These are phyloP conservation scores for Gracilaria domingensis DNA, from an alignment of 23 red algal genomes.

Conservation along the genomic window DNA sequence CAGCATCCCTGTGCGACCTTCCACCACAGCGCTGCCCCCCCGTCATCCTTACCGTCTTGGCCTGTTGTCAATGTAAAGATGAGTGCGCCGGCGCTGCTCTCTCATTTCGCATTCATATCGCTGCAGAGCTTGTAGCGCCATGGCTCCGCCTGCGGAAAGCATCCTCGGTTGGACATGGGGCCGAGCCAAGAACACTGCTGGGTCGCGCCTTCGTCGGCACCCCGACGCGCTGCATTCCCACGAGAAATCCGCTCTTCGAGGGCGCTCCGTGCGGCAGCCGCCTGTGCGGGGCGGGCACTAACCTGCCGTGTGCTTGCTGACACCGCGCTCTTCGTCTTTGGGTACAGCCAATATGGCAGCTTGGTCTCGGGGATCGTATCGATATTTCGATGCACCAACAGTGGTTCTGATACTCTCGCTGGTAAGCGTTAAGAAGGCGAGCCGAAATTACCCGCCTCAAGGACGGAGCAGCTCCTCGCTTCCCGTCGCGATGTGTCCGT, in stretches of 20 bases:
- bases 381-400: slow-evolving; percentile 71
- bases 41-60: too few species aligned
- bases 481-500: slow-evolving; percentile 58
- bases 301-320: slow-evolving; percentile 77
- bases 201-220: slow-evolving; percentile 74
- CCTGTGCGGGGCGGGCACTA: slow-evolving; percentile 95
- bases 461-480: slow-evolving; percentile 34
- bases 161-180: slow-evolving; percentile 90
- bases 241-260: slow-evolving; percentile 39
- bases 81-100: background rate
- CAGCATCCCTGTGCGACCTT: background rate
- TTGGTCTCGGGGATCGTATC: slow-evolving; percentile 90
- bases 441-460: background rate
- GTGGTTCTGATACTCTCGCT: slow-evolving; percentile 60
- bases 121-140: background rate
- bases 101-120: background rate
- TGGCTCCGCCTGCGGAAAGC: slow-evolving; percentile 61
- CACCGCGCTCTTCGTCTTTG: slow-evolving; percentile 78
- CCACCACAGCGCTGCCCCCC: too few species aligned
- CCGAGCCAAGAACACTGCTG: slow-evolving; percentile 93
- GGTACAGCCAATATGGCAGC: slow-evolving; percentile 98
- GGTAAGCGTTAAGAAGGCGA: background rate
- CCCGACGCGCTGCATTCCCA: slow-evolving; percentile 76
- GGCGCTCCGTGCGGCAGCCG: slow-evolving; percentile 50
- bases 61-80: too few species aligned